Conservation (phyloP, 495 filamentous ascomycete genomes). For the Aspergillus carlsbadensis region DNA sequence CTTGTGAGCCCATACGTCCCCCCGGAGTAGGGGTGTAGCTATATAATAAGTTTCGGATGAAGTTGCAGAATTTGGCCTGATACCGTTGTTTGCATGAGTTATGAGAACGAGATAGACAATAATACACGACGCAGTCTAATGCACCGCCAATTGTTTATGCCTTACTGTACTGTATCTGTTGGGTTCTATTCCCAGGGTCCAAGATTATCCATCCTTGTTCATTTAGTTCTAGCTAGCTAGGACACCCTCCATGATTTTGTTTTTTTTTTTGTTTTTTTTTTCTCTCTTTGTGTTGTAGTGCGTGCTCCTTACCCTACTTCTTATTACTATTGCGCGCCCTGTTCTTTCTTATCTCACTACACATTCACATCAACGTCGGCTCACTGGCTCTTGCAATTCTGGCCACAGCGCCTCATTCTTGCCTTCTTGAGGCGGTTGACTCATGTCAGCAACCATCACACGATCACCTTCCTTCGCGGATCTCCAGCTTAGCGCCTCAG, state of each 20-base stretch:
- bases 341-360: background rate
- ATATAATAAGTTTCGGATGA: conserved; percentile 14
- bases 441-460: conserved; percentile 5
- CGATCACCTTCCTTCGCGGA: background rate
- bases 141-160: conserved; percentile 4
- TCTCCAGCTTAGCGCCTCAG: background rate
- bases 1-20: conserved; percentile 80
- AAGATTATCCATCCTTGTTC: no score
- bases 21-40: conserved; percentile 52
- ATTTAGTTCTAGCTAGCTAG: background rate
- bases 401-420: conserved; percentile 15
- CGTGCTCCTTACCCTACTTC: no score
- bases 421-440: conserved; percentile 15
- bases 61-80: conserved; percentile 9
- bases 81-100: conserved; percentile 37
- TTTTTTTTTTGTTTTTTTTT: background rate
- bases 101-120: conserved; percentile 49
- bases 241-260: background rate
- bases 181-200: no score
- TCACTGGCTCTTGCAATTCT: conserved; percentile 6
- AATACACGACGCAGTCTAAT: conserved; percentile 31
- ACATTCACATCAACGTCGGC: background rate
- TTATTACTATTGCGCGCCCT: background rate
- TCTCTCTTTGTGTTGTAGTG: no score
- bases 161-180: conserved; percentile 7